phyloP scores from a whole-genome alignment of 345 rosid species.

The Sonneratia caseolaris region DNA sequence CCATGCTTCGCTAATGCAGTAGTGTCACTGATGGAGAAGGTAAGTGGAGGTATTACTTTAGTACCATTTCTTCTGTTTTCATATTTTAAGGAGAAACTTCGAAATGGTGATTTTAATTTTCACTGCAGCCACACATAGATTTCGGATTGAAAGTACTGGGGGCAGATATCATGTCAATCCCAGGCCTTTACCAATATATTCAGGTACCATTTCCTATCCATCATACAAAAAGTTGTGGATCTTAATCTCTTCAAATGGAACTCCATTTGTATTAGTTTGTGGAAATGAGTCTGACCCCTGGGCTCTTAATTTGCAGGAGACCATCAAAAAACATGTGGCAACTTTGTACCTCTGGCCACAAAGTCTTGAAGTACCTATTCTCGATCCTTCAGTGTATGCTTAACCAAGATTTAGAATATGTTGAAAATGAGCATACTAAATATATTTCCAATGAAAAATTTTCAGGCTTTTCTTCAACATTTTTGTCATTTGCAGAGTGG shows the following conservation, averaged over 20 bases:
- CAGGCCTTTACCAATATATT: conserved; percentile 33
- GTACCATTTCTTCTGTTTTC: background rate
- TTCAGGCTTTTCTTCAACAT: background rate
- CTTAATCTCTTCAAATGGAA: no score
- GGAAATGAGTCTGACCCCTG: background rate
- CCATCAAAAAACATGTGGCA: conserved; percentile 32
- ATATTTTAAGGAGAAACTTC: background rate
- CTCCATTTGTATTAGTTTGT: background rate
- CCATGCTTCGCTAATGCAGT: conserved; percentile 31
- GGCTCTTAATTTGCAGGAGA: conserved; percentile 24
- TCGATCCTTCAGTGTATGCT: conserved; percentile 39
- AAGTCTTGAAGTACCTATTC: conserved; percentile 31
- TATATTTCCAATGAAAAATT: background rate
- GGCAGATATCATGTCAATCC: conserved; percentile 44
- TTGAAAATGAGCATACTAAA: background rate
- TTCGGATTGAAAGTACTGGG: conserved; percentile 45
- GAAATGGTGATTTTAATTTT: background rate
- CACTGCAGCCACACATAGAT: conserved; percentile 39
- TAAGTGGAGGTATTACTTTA: background rate
- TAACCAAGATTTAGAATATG: background rate
- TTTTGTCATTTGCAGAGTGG: conserved; percentile 12
- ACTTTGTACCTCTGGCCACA: conserved; percentile 44
- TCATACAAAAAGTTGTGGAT: background rate
- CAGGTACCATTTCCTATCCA: conserved; percentile 23
- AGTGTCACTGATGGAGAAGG: conserved; percentile 43